Conservation (phyloP, 2,329 filamentous ascomycete genomes). For the Passalora sequoiae region DNA sequence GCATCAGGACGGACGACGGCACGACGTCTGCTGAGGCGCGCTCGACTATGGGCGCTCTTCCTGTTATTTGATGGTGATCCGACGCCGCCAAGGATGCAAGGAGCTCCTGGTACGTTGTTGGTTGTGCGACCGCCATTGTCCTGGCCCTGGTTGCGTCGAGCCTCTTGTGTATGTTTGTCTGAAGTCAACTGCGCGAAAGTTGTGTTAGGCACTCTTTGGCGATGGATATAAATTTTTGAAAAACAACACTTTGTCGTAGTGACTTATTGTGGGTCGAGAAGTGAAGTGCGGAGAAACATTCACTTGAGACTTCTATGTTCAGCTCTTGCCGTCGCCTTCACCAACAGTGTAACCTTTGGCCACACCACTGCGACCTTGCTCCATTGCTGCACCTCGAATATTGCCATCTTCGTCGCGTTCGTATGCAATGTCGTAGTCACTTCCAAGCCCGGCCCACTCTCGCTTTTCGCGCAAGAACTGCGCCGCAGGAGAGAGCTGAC, state of each 20-base stretch:
- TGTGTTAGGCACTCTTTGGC: too few relatives aligned
- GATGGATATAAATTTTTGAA: neutral
- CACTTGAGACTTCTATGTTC: neutral
- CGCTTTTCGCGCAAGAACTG: conserved; percentile 76
- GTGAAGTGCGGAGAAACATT: neutral
- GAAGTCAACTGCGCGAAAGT: too few relatives aligned
- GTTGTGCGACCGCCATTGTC: too few relatives aligned
- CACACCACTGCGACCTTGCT: conserved; percentile 81
- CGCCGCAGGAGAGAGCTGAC: conserved; percentile 83
- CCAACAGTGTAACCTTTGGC: conserved; percentile 83
- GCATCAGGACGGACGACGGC: neutral
- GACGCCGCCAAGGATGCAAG: neutral
- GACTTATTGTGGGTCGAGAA: neutral
- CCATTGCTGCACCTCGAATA: conserved; percentile 59
- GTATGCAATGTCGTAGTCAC: conserved; percentile 65
- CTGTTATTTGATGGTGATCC: neutral
- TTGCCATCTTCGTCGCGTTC: conserved; percentile 52
- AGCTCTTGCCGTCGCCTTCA: conserved; percentile 37
- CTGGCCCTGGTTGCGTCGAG: too few relatives aligned
- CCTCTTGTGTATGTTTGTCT: too few relatives aligned
- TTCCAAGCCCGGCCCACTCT: conserved; percentile 89
- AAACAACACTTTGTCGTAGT: too few relatives aligned
- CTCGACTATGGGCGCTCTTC: neutral
- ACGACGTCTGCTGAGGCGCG: neutral
- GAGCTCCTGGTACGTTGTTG: neutral